A percentile compares a stretch with the other conserved stretches of the same genome.
phyloP scores from a whole-genome alignment of 495 filamentous ascomycete genomes.

The Penicillium samsonianum region DNA sequence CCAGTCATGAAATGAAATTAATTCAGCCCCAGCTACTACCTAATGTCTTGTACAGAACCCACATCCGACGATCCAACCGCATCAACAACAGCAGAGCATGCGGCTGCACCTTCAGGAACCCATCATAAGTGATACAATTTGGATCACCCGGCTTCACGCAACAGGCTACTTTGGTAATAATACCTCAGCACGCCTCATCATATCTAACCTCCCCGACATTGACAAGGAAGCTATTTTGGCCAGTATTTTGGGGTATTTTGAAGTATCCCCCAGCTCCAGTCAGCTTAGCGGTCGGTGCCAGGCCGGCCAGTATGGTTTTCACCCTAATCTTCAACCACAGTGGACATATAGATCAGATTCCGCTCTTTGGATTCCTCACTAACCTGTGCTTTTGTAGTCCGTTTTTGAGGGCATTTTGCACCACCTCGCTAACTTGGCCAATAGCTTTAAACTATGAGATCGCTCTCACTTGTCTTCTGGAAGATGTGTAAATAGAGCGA shows the following conservation, averaged over 20 bases:
- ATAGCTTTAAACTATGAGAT: not conserved
- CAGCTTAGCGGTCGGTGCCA: not conserved
- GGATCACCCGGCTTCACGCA: not conserved
- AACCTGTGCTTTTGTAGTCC: not conserved
- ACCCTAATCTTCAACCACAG: not conserved
- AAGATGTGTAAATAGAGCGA: not conserved
- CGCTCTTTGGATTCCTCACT: not conserved
- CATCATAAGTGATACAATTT: not conserved
- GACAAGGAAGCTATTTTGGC: not conserved
- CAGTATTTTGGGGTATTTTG: not conserved
- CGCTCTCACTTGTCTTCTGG: not conserved
- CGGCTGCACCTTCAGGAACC: not conserved
- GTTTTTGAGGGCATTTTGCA: not conserved
- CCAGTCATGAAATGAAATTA: not conserved
- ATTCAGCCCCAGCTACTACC: not conserved
- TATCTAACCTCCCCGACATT: not conserved
- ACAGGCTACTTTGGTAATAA: too few species aligned
- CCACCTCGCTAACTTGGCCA: not conserved
- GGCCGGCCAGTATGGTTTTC: not conserved
- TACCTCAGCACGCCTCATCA: too few species aligned
- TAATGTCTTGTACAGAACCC: not conserved
- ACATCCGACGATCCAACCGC: not conserved
- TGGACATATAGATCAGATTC: not conserved
- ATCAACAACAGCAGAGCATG: not conserved
- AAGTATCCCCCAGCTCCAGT: not conserved